phyloP scores from a whole-genome alignment of 2,329 filamentous ascomycete species.

The Trichoderma cornu-damae region DNA sequence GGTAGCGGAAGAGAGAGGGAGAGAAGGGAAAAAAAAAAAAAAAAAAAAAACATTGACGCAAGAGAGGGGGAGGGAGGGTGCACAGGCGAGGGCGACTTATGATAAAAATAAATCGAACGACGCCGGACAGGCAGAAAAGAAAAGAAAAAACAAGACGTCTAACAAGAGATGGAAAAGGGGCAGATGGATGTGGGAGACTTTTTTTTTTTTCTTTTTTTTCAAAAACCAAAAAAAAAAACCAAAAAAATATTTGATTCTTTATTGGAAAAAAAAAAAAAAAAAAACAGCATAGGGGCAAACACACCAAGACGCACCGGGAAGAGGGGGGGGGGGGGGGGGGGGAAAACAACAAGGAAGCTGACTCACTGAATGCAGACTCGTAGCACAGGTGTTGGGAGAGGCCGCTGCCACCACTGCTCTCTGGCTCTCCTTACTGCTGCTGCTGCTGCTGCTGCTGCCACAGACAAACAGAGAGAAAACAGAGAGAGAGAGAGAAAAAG shows the following conservation, averaged over 20 bases:
- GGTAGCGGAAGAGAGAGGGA: neutral
- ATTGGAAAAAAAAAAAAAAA: too few relatives aligned
- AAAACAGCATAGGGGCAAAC: neutral
- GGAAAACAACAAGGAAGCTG: neutral
- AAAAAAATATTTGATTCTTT: too few relatives aligned
- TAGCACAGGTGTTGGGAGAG: slow-evolving; percentile 4
- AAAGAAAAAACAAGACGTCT: neutral
- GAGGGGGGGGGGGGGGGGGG: neutral
- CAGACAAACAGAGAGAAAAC: slow-evolving; percentile 12
- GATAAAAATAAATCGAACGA: slow-evolving; percentile 12
- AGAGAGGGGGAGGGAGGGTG: slow-evolving; percentile 6
- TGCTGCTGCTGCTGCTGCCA: neutral
- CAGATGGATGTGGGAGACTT: too few relatives aligned
- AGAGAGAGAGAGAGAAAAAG: slow-evolving; percentile 9
- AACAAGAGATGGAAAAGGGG: too few relatives aligned
- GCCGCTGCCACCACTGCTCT: slow-evolving; percentile 6
- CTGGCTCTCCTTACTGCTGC: slow-evolving; percentile 8
- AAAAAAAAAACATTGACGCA: neutral
- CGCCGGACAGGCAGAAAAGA: neutral
- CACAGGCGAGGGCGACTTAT: slow-evolving; percentile 3
- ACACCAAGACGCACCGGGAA: neutral
- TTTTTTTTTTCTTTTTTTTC: too few relatives aligned
- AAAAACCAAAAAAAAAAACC: too few relatives aligned
- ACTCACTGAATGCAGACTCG: slow-evolving; percentile 1
- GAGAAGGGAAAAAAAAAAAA: neutral